Conservation (phyloP, 208 protist species). For the Angomonas desouzai region DNA sequence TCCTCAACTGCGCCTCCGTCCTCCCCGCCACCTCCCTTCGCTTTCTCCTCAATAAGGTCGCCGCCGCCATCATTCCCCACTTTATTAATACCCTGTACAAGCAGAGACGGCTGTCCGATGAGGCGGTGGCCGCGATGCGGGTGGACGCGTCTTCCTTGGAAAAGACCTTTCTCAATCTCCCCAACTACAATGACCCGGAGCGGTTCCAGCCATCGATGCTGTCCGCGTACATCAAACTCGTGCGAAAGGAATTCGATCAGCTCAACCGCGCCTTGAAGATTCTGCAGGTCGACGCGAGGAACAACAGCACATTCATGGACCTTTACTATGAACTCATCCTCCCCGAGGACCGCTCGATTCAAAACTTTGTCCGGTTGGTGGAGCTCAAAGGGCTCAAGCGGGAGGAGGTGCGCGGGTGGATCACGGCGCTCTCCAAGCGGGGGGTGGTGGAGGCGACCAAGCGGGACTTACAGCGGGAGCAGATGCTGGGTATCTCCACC, state of each 20-base stretch:
- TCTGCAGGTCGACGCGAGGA: constrained; percentile 72
- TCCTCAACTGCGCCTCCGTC: constrained; percentile 61
- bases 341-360: constrained; percentile 82
- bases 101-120: constrained; percentile 44
- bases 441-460: constrained; percentile 86
- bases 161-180: constrained; percentile 73
- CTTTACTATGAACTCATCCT: constrained; percentile 81
- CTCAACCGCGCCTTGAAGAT: constrained; percentile 83
- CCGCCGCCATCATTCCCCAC: constrained; percentile 54
- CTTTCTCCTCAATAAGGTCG: constrained; percentile 84
- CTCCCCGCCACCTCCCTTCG: constrained; percentile 55
- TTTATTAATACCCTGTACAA: constrained; percentile 74
- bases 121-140: constrained; percentile 60
- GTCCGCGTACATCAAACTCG: constrained; percentile 68
- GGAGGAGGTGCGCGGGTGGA: constrained; percentile 78
- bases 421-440: constrained; percentile 71
- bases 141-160: constrained; percentile 76
- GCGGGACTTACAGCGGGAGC: constrained; percentile 52
- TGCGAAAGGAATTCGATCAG: constrained; percentile 76
- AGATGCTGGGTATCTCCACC: constrained; percentile 30
- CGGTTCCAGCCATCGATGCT: constrained; percentile 50
- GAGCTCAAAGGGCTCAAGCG: constrained; percentile 76
- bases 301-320: constrained; percentile 71
- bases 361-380: constrained; percentile 82
- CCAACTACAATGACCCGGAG: constrained; percentile 83